phyloP scores from a whole-genome alignment of 805 yeast species.

The Candida loeiensis region DNA sequence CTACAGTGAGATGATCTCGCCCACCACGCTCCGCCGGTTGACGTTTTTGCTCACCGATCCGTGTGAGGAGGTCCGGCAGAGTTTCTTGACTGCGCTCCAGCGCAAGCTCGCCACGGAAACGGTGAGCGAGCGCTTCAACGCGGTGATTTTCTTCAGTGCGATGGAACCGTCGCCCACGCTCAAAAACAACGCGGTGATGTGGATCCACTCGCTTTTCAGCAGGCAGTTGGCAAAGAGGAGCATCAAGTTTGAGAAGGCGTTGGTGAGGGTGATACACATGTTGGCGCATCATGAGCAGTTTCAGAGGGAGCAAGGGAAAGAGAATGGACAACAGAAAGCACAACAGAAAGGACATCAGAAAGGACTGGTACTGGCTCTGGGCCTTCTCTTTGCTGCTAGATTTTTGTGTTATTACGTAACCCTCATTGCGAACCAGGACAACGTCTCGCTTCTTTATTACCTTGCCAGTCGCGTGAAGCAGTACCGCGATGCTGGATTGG shows the following conservation, averaged over 20 bases:
- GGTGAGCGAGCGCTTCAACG: constrained; percentile 63
- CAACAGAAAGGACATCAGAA: no score
- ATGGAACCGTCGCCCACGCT: constrained; percentile 63
- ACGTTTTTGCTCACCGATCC: constrained; percentile 67
- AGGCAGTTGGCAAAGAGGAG: constrained; percentile 33
- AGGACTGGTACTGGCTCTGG: no score
- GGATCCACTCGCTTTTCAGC: constrained; percentile 63
- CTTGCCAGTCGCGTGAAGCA: constrained; percentile 77
- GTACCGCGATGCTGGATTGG: constrained; percentile 55
- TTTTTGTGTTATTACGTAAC: constrained; percentile 60
- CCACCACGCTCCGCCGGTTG: constrained; percentile 49
- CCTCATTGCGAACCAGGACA: constrained; percentile 58
- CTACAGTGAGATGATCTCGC: constrained; percentile 51
- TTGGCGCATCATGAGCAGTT: constrained; percentile 63
- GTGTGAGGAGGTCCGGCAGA: constrained; percentile 50
- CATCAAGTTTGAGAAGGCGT: constrained; percentile 59
- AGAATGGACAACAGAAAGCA: no score
- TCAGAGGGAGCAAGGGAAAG: no score
- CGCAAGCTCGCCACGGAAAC: constrained; percentile 46
- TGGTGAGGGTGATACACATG: constrained; percentile 64
- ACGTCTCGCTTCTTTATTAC: constrained; percentile 70
- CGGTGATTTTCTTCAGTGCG: constrained; percentile 69
- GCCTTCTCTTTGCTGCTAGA: constrained; percentile 52
- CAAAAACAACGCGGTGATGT: constrained; percentile 52
- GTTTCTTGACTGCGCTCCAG: constrained; percentile 49